Base-by-base conservation (phyloP, 139 green algal species). In the Coccomyxa sp. region DNA sequence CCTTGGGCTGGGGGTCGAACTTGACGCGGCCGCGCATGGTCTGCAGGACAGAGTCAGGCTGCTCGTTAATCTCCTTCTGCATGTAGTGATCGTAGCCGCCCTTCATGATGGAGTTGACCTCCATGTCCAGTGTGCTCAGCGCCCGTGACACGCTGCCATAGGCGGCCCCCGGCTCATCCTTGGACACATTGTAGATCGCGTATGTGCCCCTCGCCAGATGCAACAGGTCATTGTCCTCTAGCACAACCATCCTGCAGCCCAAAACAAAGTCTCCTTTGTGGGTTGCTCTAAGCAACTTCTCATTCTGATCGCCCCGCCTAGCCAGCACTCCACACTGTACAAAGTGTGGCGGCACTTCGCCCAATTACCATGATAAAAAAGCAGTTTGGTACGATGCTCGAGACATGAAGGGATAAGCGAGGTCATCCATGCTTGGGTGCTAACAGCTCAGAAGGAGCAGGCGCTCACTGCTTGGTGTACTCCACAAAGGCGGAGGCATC, bases 71-170 rank as follows among this genome's bases (percentile, higher is more conserved):
- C 85, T 96, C 94, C 87, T 96, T 96, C 87, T 94, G 87, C 95
- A 98, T 98, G 93, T 94, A 98, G 88, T 98, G 94, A 17, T 96
- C 90, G 88, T 97, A 98, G 31, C 83, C 74, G 32, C 92, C 90
- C 93, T 99, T 99, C 96, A 98, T 99, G 84, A 99, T 98, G 81
- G 96, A 88, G 88, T 68, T 86, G 0, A 98, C 94, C 91, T 99
- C 97, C 90, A 98, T 93, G 71, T 97, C 90, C 82, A 99, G 90
- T 21, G 92, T 97, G 28, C 95, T 87, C 76, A 98, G 87, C 63
- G 91, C 91, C 18, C 96, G 93, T 31, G 94, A 88, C 58, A 97
- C 93, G 18, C 18, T 28, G 63, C 18, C 18, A 21, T 28, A 28
- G n/a, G 87, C 84, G 60, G 81, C 80, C 63, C 88, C 76, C 13